Conservation (phyloP, 495 filamentous ascomycete genomes). For the Niebla homalea region DNA sequence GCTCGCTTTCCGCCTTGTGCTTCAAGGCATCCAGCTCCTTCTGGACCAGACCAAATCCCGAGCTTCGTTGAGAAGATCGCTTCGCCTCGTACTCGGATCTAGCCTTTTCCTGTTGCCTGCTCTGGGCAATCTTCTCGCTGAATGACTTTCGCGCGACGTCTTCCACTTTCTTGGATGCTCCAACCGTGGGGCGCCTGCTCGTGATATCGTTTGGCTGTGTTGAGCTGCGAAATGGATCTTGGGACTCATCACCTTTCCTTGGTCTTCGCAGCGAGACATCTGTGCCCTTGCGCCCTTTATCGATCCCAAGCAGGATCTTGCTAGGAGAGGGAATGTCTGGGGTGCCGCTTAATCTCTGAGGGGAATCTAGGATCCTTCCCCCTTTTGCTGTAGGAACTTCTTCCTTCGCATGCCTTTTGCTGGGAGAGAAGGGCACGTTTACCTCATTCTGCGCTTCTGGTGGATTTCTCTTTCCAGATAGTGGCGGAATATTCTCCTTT, state of each 20-base stretch:
- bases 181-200: neutral
- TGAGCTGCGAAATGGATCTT: constrained; percentile 25
- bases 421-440: neutral
- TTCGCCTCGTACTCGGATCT: constrained; percentile 41
- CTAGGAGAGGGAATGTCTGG: constrained; percentile 59
- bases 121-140: constrained; percentile 72
- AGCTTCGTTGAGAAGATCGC: constrained; percentile 46
- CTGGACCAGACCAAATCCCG: constrained; percentile 55
- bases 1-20: constrained; percentile 37
- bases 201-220: neutral
- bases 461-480: neutral
- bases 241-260: constrained; percentile 29
- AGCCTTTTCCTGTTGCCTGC: constrained; percentile 34
- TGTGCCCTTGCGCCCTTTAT: constrained; percentile 67
- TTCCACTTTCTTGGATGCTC: constrained; percentile 8
- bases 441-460: neutral
- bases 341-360: constrained; percentile 33
- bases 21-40: constrained; percentile 55
- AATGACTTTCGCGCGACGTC: constrained; percentile 47
- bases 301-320: constrained; percentile 72
- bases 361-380: constrained; percentile 45
- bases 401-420: constrained; percentile 28
- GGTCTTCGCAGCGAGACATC: constrained; percentile 79
- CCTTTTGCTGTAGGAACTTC: constrained; percentile 45
- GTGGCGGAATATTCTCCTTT: constrained; percentile 9